Percentiles rank a stretch among this genome's conserved stretches.
Conservation (phyloP, 768 basidiomycete genomes). For the Trametes elegans region DNA sequence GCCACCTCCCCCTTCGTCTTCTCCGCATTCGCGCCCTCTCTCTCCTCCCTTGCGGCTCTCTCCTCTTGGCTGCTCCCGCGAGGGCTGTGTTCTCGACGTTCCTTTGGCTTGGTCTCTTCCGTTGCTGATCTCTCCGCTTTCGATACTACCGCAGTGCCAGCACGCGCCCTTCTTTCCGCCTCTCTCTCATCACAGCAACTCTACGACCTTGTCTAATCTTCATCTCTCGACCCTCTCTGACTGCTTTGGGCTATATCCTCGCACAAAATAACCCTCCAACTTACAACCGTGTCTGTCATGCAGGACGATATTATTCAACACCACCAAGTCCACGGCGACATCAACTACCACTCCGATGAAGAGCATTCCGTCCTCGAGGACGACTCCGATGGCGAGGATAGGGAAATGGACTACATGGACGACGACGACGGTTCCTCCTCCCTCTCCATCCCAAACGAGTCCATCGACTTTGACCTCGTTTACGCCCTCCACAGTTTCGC, state of each 20-base stretch:
- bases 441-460: conserved; percentile 85
- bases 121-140: not conserved
- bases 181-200: not conserved
- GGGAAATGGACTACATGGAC: conserved; percentile 62
- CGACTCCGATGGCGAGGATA: conserved; percentile 73
- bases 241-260: not conserved
- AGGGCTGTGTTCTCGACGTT: not conserved
- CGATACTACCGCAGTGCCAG: conserved; percentile 2
- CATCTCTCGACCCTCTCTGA: not conserved
- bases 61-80: not conserved
- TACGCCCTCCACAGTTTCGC: conserved; percentile 96
- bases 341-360: conserved; percentile 60
- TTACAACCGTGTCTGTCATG: not conserved
- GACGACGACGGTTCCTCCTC: conserved; percentile 79
- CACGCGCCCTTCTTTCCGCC: not conserved
- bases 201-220: conserved; percentile 1
- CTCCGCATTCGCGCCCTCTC: too few species aligned
- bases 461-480: conserved; percentile 90
- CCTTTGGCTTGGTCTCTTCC: not conserved
- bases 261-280: not conserved
- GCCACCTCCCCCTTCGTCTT: too few species aligned
- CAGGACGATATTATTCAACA: conserved; percentile 49
- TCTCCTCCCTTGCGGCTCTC: too few species aligned
- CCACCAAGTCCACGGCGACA: conserved; percentile 49
- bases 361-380: conserved; percentile 84